Conservation (phyloP, 768 basidiomycete genomes). For the Phaeotremella skinneri region DNA sequence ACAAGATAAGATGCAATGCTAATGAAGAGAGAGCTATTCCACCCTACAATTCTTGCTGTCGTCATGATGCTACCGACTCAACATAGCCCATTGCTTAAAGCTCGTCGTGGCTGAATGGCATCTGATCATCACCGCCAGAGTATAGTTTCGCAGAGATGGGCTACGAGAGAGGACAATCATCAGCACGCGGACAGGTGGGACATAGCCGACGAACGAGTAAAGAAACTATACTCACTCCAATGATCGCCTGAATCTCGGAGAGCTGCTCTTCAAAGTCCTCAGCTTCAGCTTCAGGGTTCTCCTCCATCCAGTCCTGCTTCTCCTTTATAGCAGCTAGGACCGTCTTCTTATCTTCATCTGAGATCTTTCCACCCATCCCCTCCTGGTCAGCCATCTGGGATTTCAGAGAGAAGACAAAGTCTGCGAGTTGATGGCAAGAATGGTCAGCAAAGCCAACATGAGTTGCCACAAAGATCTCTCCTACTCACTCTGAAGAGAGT, state of each 20-base stretch:
- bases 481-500: conserved; percentile 48
- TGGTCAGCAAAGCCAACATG: too few species aligned
- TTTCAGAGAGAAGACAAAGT: conserved; percentile 73
- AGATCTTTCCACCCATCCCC: conserved; percentile 80
- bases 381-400: conserved; percentile 79
- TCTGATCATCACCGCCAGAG: conserved; percentile 55
- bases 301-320: conserved; percentile 86
- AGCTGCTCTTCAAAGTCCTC: conserved; percentile 94
- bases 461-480: neutral
- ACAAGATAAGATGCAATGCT: neutral
- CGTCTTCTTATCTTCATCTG: conserved; percentile 53
- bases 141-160: conserved; percentile 80
- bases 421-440: conserved; percentile 9
- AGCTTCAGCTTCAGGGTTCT: conserved; percentile 68
- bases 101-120: conserved; percentile 60
- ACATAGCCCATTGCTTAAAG: conserved; percentile 50
- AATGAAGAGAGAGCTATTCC: neutral
- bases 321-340: conserved; percentile 81
- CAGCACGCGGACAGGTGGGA: too few species aligned
- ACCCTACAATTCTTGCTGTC: too few species aligned
- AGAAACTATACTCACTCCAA: conserved; percentile 30
- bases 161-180: conserved; percentile 32
- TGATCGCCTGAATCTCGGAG: conserved; percentile 53
- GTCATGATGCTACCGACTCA: too few species aligned
- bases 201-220: neutral